A percentile compares a stretch with the other conserved stretches of the same genome.
These are phyloP conservation scores for Claviceps purpurea DNA, from an alignment of 2,329 filamentous ascomycete genomes.

Conservation along the genomic window DNA sequence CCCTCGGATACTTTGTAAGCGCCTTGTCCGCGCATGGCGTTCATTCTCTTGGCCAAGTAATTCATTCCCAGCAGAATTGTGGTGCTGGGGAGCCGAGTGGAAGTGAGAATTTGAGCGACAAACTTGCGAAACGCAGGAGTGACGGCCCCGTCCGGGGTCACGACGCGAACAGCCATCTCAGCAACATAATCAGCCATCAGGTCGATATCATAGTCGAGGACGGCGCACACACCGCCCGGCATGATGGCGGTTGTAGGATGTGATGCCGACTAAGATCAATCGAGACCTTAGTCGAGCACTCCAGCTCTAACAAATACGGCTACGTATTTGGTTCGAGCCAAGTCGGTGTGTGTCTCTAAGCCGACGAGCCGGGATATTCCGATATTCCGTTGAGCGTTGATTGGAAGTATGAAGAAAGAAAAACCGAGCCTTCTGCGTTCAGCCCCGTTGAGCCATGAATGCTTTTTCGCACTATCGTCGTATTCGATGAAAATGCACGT, in stretches of 20 bases:
- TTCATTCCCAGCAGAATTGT: slow-evolving; percentile 85
- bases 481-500: slow-evolving; percentile 10
- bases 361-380: not conserved
- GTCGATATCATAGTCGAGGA: slow-evolving; percentile 94
- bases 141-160: slow-evolving; percentile 38
- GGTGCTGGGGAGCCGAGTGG: slow-evolving; percentile 77
- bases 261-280: slow-evolving; percentile 26
- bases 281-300: slow-evolving; percentile 24
- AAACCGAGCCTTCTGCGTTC: slow-evolving; percentile 10
- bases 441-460: slow-evolving; percentile 21
- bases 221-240: slow-evolving; percentile 77
- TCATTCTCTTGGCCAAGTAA: slow-evolving; percentile 74
- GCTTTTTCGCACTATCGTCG: slow-evolving; percentile 9
- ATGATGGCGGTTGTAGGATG: slow-evolving; percentile 31
- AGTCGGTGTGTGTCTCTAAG: not conserved
- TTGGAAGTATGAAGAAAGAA: slow-evolving; percentile 3
- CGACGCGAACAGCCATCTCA: slow-evolving; percentile 60
- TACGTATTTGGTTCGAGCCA: not conserved
- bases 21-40: slow-evolving; percentile 47
- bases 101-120: slow-evolving; percentile 78
- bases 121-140: slow-evolving; percentile 78
- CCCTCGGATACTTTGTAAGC: slow-evolving; percentile 48
- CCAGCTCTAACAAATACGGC: slow-evolving; percentile 8
- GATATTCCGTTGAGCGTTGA: not conserved
- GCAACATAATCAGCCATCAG: slow-evolving; percentile 91